Evolutionary conservation across 371 early-diverging fungal genomes (phyloP).

Genomic region (Entomophthora muscae): DNA sequence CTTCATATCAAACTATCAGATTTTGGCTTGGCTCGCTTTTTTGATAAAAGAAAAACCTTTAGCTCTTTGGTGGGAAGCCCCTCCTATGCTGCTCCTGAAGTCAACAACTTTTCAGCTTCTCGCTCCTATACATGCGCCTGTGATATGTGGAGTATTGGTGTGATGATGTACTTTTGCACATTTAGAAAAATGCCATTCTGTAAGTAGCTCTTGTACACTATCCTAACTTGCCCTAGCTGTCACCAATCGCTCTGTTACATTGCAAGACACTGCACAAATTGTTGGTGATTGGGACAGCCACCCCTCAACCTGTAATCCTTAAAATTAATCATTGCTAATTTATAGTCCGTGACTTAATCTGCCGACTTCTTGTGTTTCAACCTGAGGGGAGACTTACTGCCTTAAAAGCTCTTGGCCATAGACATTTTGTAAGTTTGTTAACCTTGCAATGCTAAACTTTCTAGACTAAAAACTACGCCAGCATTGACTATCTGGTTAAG

Average conservation of each 20-base stretch:
- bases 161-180: neutral
- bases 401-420: neutral
- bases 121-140: neutral
- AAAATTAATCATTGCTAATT: neutral
- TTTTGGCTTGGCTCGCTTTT: conserved; percentile 2
- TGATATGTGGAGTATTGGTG: conserved; percentile 1
- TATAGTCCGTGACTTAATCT: neutral
- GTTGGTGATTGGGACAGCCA: neutral
- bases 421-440: neutral
- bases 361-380: neutral
- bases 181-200: neutral
- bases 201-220: neutral
- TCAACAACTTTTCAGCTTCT: neutral
- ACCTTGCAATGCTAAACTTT: neutral
- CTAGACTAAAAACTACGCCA: neutral
- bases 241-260: neutral
- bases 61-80: conserved; percentile 1
- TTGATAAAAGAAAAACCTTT: neutral
- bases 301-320: neutral
- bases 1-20: neutral
- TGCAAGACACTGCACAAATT: neutral
- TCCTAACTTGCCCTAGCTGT: neutral
- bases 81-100: conserved; percentile 3
- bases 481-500: neutral
- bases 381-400: neutral